Conservation (phyloP, 768 basidiomycete genomes). For the Xerocomus potaroensis region DNA sequence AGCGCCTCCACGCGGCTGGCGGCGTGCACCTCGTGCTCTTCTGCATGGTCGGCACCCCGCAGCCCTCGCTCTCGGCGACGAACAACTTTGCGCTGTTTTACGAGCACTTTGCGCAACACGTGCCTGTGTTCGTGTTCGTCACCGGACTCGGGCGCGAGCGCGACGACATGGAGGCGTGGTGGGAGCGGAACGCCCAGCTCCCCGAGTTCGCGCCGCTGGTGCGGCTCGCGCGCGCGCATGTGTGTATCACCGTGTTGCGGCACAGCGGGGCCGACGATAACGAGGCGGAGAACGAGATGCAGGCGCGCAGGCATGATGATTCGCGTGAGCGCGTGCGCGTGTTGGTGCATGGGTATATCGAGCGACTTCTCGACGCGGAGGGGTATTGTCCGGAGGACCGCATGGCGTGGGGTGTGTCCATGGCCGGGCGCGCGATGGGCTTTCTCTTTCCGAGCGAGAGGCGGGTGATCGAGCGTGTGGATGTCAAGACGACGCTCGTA, state of each 20-base stretch:
- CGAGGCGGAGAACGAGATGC: no score
- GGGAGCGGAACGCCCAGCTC: slow-evolving; percentile 22
- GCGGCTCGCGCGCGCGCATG: slow-evolving; percentile 15
- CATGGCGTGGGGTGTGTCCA: slow-evolving; percentile 12
- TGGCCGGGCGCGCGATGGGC: slow-evolving; percentile 15
- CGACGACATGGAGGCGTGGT: slow-evolving; percentile 33
- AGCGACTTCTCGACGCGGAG: slow-evolving; percentile 2
- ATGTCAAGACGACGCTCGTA: slow-evolving; percentile 6
- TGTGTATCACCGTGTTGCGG: slow-evolving; percentile 28
- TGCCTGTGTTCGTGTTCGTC: slow-evolving; percentile 35
- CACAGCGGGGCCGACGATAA: neutral
- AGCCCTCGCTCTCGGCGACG: slow-evolving; percentile 30
- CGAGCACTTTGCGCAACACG: slow-evolving; percentile 36
- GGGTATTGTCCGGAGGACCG: slow-evolving; percentile 10
- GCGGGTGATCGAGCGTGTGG: slow-evolving; percentile 8
- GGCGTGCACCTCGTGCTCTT: slow-evolving; percentile 40
- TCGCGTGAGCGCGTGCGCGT: slow-evolving; percentile 15
- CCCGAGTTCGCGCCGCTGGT: slow-evolving; percentile 7
- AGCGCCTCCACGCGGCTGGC: slow-evolving; percentile 11
- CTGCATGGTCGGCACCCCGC: slow-evolving; percentile 37
- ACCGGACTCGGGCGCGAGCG: slow-evolving; percentile 35
- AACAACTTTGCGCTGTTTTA: slow-evolving; percentile 37
- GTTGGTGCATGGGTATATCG: slow-evolving; percentile 4
- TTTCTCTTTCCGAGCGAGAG: slow-evolving; percentile 9
- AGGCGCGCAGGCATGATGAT: slow-evolving; percentile 2